These are phyloP conservation scores for Tricholoma terreum DNA, from an alignment of 768 basidiomycete genomes.

Conservation along the genomic window DNA sequence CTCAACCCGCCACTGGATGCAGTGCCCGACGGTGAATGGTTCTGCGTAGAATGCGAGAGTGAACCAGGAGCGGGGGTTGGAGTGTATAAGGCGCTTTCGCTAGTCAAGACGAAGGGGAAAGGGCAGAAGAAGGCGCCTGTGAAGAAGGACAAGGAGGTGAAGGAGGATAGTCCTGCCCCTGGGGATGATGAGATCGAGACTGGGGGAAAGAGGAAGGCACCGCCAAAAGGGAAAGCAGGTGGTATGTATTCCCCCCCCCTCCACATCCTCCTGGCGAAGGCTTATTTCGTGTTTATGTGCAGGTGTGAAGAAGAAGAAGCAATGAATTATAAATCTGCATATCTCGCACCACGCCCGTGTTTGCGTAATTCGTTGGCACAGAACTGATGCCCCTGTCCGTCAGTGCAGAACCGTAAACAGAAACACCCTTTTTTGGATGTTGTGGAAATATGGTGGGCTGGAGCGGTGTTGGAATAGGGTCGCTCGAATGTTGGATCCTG, in stretches of 20 bases:
- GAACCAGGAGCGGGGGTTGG: constrained; percentile 57
- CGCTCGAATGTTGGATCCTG: too few relatives aligned
- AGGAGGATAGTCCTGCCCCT: constrained; percentile 12
- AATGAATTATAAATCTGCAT: not conserved
- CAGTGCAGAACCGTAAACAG: too few relatives aligned
- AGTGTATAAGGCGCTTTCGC: constrained; percentile 1
- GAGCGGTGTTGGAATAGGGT: too few relatives aligned
- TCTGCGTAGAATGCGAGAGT: constrained; percentile 72
- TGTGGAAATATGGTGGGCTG: too few relatives aligned
- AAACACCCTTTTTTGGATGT: too few relatives aligned
- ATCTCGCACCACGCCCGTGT: too few relatives aligned
- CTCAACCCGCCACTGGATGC: constrained; percentile 71
- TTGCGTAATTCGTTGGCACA: too few relatives aligned
- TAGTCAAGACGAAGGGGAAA: constrained; percentile 28
- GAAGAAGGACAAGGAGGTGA: constrained; percentile 21
- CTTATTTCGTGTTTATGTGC: not conserved
- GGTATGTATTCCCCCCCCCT: constrained; percentile 27
- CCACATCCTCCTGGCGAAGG: not conserved
- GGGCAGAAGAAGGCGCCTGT: constrained; percentile 15
- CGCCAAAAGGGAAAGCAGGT: constrained; percentile 29
- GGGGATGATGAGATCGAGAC: constrained; percentile 21
- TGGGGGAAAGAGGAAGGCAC: constrained; percentile 45
- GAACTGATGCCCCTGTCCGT: too few relatives aligned
- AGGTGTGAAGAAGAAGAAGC: constrained; percentile 5
- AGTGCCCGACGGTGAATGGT: constrained; percentile 91